Conservation (phyloP, 78 protist genomes). For the Blattamonas nauphoetae region DNA sequence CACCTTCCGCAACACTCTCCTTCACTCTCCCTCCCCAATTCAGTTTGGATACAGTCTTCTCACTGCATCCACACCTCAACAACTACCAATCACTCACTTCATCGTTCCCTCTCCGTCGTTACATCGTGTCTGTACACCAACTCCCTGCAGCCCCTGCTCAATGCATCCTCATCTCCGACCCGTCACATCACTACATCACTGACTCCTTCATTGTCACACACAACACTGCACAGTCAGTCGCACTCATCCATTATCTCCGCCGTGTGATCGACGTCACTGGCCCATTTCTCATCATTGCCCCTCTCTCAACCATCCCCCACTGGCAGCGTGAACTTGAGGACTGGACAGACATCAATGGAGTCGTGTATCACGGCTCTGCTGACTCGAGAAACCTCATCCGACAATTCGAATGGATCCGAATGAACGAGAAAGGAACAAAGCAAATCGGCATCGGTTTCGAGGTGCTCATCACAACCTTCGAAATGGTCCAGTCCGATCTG, state of each 20-base stretch:
- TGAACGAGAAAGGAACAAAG: not conserved
- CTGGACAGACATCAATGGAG: slow-evolving; percentile 32
- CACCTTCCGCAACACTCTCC: too few species aligned
- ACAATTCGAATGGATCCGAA: not conserved
- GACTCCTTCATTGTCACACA: not conserved
- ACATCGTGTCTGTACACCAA: too few species aligned
- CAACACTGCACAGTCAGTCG: slow-evolving; percentile 57
- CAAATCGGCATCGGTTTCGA: slow-evolving; percentile 23
- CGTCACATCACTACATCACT: too few species aligned
- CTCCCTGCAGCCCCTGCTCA: too few species aligned
- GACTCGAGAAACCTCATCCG: slow-evolving; percentile 4
- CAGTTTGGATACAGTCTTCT: too few species aligned
- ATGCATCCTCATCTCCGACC: too few species aligned
- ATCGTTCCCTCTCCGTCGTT: too few species aligned
- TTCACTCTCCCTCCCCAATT: too few species aligned
- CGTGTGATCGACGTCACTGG: slow-evolving; percentile 32
- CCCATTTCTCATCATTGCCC: slow-evolving; percentile 88
- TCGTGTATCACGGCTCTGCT: slow-evolving; percentile 20
- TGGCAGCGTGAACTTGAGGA: slow-evolving; percentile 78
- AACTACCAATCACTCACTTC: too few species aligned
- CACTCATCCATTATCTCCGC: not conserved
- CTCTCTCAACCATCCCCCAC: slow-evolving; percentile 79
- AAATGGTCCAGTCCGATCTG: not conserved
- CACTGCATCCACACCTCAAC: too few species aligned
- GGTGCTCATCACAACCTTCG: slow-evolving; percentile 42